phyloP scores from a whole-genome alignment of 345 rosid genomes.

The Populus davidiana region DNA sequence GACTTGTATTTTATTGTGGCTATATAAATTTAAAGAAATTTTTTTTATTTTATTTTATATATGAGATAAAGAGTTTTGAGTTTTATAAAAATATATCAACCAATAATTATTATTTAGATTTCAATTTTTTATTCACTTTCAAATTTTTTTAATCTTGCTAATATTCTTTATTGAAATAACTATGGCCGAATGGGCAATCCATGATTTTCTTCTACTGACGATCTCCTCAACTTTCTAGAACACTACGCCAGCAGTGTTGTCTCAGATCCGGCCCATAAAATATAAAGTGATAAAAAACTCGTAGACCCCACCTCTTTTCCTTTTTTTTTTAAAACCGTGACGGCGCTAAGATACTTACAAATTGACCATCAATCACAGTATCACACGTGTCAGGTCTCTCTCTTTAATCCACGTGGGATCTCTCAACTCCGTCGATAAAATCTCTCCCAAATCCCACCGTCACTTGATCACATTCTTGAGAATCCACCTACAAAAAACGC shows the following conservation, averaged over 20 bases:
- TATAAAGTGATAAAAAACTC: neutral
- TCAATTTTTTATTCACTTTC: no score
- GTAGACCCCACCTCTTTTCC: neutral
- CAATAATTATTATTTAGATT: no score
- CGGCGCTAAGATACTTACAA: constrained; percentile 4
- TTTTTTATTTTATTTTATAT: no score
- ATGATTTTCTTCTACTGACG: no score
- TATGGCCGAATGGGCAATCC: no score
- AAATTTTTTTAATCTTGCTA: no score
- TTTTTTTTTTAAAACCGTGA: constrained; percentile 3
- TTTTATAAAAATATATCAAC: no score
- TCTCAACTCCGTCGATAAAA: constrained; percentile 15
- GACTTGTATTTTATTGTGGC: no score
- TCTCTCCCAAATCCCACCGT: constrained; percentile 19
- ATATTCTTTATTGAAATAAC: no score
- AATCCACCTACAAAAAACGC: constrained; percentile 6
- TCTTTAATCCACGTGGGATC: constrained; percentile 24
- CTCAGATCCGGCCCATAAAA: neutral
- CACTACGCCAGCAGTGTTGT: neutral
- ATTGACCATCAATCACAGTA: constrained; percentile 4
- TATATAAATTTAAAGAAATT: no score
- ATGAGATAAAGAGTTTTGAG: no score
- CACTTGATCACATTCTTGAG: neutral
- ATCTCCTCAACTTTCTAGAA: no score
- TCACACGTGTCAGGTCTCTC: constrained; percentile 18